phyloP scores from a whole-genome alignment of 345 rosid genomes.

The Trapa bicornis region DNA sequence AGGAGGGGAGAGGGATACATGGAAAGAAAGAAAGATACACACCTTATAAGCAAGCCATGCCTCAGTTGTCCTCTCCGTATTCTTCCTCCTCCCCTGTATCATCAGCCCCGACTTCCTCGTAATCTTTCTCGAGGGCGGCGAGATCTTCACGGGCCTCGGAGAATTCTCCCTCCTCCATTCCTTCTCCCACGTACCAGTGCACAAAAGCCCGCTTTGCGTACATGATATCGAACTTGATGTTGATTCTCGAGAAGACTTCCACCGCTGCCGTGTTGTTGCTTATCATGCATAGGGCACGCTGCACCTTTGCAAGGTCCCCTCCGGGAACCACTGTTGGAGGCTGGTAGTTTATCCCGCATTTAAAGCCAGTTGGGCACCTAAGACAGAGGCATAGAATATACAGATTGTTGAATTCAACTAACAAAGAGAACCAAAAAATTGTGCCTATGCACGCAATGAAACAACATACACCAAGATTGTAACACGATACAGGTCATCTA shows the following conservation, averaged over 20 bases:
- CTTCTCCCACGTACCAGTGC: slow-evolving; percentile 85
- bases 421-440: background rate
- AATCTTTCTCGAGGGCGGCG: slow-evolving; percentile 78
- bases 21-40: no score
- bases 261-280: slow-evolving; percentile 82
- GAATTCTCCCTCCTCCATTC: slow-evolving; percentile 90
- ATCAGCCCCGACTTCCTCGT: slow-evolving; percentile 74
- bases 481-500: no score
- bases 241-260: slow-evolving; percentile 60
- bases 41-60: background rate
- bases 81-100: slow-evolving; percentile 44
- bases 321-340: slow-evolving; percentile 73
- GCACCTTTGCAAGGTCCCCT: slow-evolving; percentile 66
- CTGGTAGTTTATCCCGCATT: slow-evolving; percentile 74
- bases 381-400: background rate
- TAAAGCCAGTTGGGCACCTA: slow-evolving; percentile 86
- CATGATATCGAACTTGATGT: slow-evolving; percentile 79
- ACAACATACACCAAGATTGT: no score
- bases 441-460: no score
- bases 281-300: slow-evolving; percentile 80
- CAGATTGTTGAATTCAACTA: background rate
- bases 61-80: slow-evolving; percentile 42
- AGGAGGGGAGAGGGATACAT: no score
- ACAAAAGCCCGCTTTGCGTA: slow-evolving; percentile 74
- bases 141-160: slow-evolving; percentile 85